These are phyloP conservation scores for Ocimum tenuiflorum DNA, from an alignment of 257 asterid genomes.

Conservation along the genomic window DNA sequence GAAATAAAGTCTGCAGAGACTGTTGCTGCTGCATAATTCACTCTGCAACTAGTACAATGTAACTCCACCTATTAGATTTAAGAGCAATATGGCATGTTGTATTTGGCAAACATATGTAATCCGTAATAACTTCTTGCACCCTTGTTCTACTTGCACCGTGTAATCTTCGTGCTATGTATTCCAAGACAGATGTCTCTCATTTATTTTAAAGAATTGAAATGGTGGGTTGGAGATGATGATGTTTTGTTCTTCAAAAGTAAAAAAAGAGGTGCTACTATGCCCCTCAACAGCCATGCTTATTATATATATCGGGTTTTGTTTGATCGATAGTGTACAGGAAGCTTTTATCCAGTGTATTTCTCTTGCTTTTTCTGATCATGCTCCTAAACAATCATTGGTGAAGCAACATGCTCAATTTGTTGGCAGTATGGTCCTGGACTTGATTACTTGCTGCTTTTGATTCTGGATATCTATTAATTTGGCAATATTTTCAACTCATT, in stretches of 20 bases:
- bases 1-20: constrained; percentile 35
- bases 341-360: background rate
- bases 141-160: constrained; percentile 11
- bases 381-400: background rate
- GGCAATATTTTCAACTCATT: background rate
- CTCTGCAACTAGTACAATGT: constrained; percentile 3
- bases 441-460: background rate
- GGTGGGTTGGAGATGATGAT: background rate
- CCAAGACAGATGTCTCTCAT: background rate
- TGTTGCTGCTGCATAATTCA: constrained; percentile 34
- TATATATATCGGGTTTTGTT: background rate
- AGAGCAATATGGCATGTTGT: constrained; percentile 21
- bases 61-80: constrained; percentile 15
- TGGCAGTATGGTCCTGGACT: background rate
- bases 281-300: background rate
- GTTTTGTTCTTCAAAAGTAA: background rate
- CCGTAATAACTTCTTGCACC: constrained; percentile 22
- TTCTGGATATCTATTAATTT: background rate
- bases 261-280: no score
- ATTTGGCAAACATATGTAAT: constrained; percentile 18
- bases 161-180: background rate
- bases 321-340: background rate
- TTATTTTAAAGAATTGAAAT: constrained; percentile 9
- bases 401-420: background rate
- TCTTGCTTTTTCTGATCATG: background rate